A percentile compares a stretch with the other conserved stretches of the same genome.
Conservation (phyloP, 768 basidiomycete genomes). For the Mycena haematopus region DNA sequence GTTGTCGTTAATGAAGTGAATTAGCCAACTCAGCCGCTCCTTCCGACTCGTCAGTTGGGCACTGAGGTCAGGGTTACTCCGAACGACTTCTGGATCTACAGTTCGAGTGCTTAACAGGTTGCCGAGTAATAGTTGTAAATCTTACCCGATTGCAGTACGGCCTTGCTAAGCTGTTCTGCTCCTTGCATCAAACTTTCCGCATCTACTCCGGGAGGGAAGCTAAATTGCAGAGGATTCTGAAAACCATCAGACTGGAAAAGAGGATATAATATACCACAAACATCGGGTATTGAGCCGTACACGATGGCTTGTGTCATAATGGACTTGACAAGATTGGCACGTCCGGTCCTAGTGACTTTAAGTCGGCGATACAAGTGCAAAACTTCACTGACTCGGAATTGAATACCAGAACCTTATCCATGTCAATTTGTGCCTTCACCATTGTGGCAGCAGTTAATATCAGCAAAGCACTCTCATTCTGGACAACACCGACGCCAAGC, state of each 20-base stretch:
- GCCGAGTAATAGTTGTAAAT: neutral
- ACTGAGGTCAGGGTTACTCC: constrained; percentile 79
- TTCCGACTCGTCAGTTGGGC: constrained; percentile 80
- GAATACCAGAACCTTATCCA: constrained; percentile 66
- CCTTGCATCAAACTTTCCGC: constrained; percentile 81
- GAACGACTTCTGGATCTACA: constrained; percentile 70
- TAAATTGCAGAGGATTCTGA: constrained; percentile 81
- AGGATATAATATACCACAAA: constrained; percentile 34
- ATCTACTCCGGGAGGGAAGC: constrained; percentile 81
- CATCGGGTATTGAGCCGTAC: constrained; percentile 73
- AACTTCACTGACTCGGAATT: constrained; percentile 62
- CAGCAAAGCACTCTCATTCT: constrained; percentile 55
- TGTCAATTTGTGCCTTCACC: constrained; percentile 69
- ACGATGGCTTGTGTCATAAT: constrained; percentile 86
- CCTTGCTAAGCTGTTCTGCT: constrained; percentile 75
- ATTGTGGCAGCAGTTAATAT: constrained; percentile 72
- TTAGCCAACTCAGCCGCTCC: constrained; percentile 82
- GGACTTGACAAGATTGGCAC: constrained; percentile 72
- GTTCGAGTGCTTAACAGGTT: neutral
- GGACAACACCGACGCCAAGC: constrained; percentile 69
- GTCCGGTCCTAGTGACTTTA: constrained; percentile 55
- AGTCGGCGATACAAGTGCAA: neutral
- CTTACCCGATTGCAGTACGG: constrained; percentile 76
- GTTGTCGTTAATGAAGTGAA: constrained; percentile 89
- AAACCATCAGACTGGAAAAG: constrained; percentile 2